Percentiles rank a stretch among this genome's conserved stretches.
These are phyloP conservation scores for Ajuga chamaepitys DNA, from an alignment of 257 asterid genomes.

Conservation along the genomic window DNA sequence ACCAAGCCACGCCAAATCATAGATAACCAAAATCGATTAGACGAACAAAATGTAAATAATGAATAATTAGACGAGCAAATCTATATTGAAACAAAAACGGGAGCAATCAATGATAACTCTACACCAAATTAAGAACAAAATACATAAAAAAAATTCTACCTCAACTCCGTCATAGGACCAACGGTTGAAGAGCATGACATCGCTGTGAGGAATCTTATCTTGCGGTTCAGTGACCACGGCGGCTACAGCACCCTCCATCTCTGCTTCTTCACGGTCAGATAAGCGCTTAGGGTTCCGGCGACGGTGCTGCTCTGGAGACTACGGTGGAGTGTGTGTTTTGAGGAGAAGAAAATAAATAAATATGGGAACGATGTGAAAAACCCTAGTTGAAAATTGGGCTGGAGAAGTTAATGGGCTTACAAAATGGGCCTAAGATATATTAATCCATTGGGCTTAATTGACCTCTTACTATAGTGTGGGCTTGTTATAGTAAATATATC, in stretches of 20 bases:
- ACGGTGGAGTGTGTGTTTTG: not conserved
- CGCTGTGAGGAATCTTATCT: slow-evolving; percentile 32
- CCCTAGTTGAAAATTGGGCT: slow-evolving; percentile 9
- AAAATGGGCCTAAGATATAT: too few species aligned
- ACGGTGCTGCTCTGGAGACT: not conserved
- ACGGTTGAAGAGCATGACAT: slow-evolving; percentile 53
- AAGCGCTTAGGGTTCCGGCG: not conserved
- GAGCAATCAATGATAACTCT: not conserved
- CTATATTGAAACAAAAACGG: not conserved
- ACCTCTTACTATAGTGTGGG: too few species aligned
- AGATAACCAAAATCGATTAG: not conserved
- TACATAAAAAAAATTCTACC: slow-evolving; percentile 9
- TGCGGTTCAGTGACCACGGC: not conserved
- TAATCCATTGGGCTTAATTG: too few species aligned
- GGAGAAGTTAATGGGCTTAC: too few species aligned
- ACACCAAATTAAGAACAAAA: not conserved
- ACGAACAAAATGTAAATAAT: too few species aligned
- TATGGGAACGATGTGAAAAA: not conserved
- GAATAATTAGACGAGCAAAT: not conserved
- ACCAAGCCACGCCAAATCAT: not conserved
- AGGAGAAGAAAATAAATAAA: slow-evolving; percentile 5
- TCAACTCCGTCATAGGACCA: slow-evolving; percentile 54
- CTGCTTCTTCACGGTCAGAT: not conserved
- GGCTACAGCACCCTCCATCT: slow-evolving; percentile 13
- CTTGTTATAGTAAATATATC: too few species aligned